Conservation (phyloP, 163 green algal species). For the Chlamydomonas reinhardtii region DNA sequence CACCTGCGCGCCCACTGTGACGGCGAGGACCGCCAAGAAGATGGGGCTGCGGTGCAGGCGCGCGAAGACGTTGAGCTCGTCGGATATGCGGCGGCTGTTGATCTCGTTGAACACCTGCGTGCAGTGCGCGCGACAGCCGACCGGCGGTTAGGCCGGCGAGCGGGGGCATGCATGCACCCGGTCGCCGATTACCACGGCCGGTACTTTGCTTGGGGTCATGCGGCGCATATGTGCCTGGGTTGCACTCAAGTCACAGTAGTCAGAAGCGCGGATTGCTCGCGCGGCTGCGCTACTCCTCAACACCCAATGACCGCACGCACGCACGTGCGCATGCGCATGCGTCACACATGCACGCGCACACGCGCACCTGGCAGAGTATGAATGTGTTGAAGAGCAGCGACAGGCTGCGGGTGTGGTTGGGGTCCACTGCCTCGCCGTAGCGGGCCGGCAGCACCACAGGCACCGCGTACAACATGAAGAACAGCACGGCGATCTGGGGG, state of each 20-base stretch:
- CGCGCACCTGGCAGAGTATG: conserved; percentile 86
- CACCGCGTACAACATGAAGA: conserved; percentile 89
- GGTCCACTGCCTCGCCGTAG: conserved; percentile 44
- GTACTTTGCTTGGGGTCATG: too few relatives aligned
- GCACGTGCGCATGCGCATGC: too few relatives aligned
- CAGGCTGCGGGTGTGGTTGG: conserved; percentile 70
- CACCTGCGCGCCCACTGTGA: conserved; percentile 75
- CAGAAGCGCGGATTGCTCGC: too few relatives aligned
- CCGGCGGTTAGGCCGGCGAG: too few relatives aligned
- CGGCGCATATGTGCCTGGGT: too few relatives aligned
- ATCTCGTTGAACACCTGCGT: conserved; percentile 96
- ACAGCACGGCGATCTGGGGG: conserved; percentile 81
- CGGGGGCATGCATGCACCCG: too few relatives aligned
- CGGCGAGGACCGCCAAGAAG: conserved; percentile 86
- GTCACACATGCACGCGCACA: neutral
- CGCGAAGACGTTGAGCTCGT: conserved; percentile 94
- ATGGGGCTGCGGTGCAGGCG: conserved; percentile 77
- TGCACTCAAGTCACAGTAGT: too few relatives aligned
- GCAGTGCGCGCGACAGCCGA: too few relatives aligned
- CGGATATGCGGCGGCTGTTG: conserved; percentile 89
- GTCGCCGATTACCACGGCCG: too few relatives aligned
- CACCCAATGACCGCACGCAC: too few relatives aligned
- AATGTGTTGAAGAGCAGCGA: conserved; percentile 98
- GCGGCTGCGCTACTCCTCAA: too few relatives aligned
- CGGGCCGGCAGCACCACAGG: conserved; percentile 41